phyloP scores from a whole-genome alignment of 345 rosid species.

The Pelargonium nanum region DNA sequence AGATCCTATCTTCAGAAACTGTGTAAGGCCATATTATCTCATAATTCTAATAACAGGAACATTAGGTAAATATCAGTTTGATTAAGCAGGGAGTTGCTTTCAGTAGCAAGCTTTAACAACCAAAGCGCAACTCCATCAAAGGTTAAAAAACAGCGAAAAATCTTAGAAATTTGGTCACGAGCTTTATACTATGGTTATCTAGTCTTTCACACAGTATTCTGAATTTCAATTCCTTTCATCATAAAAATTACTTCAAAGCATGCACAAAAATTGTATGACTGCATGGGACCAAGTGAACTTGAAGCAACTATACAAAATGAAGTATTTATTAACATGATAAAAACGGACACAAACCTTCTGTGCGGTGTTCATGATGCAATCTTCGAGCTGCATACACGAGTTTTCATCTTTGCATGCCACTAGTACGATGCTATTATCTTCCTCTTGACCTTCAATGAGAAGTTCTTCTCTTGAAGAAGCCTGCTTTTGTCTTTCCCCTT shows the following conservation, averaged over 20 bases:
- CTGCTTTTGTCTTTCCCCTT: constrained; percentile 61
- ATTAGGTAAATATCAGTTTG: too few species aligned
- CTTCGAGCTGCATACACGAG: constrained; percentile 96
- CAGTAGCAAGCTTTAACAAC: too few species aligned
- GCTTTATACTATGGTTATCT: neutral
- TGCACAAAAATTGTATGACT: neutral
- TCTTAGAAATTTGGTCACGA: neutral
- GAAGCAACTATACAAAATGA: neutral
- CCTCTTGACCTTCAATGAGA: constrained; percentile 29
- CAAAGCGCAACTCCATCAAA: too few species aligned
- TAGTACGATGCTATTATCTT: constrained; percentile 51
- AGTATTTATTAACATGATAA: constrained; percentile 5
- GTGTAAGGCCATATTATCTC: too few species aligned
- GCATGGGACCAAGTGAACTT: neutral
- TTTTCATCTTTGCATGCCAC: constrained; percentile 93
- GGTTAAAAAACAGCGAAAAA: too few species aligned
- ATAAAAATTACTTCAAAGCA: neutral
- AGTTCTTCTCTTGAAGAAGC: constrained; percentile 25
- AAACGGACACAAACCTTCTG: constrained; percentile 38
- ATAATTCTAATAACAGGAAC: too few species aligned
- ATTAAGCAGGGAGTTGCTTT: too few species aligned
- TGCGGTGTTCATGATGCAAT: constrained; percentile 55
- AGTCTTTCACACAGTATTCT: neutral
- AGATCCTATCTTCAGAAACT: too few species aligned
- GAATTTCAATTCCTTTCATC: neutral